Conservation (phyloP, 805 yeast genomes). For the baker's yeast (Saccharomyces cerevisiae) region DNA sequence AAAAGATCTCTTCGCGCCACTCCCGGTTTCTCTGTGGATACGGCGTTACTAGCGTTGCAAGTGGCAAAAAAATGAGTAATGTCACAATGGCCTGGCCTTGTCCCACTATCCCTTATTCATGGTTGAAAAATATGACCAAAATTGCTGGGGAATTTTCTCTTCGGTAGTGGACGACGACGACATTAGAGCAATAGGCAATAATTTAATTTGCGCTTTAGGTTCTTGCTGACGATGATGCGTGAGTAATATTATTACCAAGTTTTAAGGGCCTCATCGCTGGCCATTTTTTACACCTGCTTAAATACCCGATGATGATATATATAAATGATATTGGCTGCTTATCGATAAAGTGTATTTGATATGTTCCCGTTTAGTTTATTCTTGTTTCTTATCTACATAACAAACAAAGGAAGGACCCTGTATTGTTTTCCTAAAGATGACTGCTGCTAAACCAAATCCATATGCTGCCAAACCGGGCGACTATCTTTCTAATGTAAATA, state of each 20-base stretch:
- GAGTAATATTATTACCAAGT: neutral
- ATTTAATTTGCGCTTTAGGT: neutral
- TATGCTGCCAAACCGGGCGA: constrained; percentile 95
- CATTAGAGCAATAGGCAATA: neutral
- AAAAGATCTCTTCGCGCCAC: neutral
- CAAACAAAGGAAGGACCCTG: neutral
- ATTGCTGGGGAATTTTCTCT: neutral
- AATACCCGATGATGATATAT: neutral
- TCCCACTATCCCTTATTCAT: neutral
- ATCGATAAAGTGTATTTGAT: neutral
- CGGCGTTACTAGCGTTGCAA: neutral
- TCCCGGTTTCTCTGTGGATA: neutral
- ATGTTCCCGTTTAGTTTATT: neutral
- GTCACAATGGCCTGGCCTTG: neutral
- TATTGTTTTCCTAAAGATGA: constrained; percentile 2
- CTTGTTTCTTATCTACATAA: neutral
- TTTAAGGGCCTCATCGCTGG: neutral
- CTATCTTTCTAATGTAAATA: constrained; percentile 78
- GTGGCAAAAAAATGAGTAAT: neutral
- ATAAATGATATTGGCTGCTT: neutral
- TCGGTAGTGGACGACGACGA: neutral
- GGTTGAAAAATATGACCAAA: neutral
- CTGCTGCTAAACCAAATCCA: constrained; percentile 47
- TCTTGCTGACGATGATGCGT: neutral
- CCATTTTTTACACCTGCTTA: neutral